Percentiles rank a stretch among this genome's conserved stretches.
Conservation (phyloP, 495 filamentous ascomycete genomes). For the Penicillium canariense region DNA sequence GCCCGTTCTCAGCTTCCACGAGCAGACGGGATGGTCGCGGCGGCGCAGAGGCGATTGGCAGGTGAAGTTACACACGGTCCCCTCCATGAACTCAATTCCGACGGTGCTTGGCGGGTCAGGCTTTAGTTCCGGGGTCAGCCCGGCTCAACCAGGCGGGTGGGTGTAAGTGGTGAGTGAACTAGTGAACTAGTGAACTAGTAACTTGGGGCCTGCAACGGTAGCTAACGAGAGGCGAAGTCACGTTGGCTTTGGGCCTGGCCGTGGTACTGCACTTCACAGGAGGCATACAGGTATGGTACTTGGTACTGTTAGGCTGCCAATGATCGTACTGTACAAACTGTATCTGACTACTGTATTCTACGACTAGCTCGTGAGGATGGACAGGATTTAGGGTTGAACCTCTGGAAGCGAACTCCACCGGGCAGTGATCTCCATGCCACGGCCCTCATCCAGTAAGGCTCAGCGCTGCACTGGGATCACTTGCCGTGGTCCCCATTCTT, state of each 20-base stretch:
- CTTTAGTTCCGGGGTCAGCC: background rate
- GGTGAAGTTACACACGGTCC: slow-evolving; percentile 4
- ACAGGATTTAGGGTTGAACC: slow-evolving; percentile 6
- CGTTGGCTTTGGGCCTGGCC: too few relatives aligned
- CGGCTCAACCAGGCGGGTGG: background rate
- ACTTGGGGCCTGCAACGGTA: too few relatives aligned
- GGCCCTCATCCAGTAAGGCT: background rate
- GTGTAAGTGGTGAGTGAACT: background rate
- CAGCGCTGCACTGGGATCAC: slow-evolving; percentile 13
- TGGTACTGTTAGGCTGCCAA: too few relatives aligned
- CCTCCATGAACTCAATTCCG: background rate
- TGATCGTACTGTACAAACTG: too few relatives aligned
- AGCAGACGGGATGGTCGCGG: slow-evolving; percentile 6
- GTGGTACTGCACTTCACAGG: too few relatives aligned
- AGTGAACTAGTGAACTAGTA: too few relatives aligned
- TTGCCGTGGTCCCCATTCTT: slow-evolving; percentile 12
- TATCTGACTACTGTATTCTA: too few relatives aligned
- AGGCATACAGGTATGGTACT: too few relatives aligned
- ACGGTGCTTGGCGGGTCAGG: slow-evolving; percentile 3
- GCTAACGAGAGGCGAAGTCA: too few relatives aligned
- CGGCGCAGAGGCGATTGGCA: slow-evolving; percentile 1
- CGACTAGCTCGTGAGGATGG: too few relatives aligned
- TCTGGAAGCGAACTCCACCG: slow-evolving; percentile 8
- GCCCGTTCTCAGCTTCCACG: slow-evolving; percentile 7
- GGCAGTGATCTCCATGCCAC: slow-evolving; percentile 8